phyloP scores from a whole-genome alignment of 2,329 filamentous ascomycete genomes.

The Aspergillus spinulosporus region DNA sequence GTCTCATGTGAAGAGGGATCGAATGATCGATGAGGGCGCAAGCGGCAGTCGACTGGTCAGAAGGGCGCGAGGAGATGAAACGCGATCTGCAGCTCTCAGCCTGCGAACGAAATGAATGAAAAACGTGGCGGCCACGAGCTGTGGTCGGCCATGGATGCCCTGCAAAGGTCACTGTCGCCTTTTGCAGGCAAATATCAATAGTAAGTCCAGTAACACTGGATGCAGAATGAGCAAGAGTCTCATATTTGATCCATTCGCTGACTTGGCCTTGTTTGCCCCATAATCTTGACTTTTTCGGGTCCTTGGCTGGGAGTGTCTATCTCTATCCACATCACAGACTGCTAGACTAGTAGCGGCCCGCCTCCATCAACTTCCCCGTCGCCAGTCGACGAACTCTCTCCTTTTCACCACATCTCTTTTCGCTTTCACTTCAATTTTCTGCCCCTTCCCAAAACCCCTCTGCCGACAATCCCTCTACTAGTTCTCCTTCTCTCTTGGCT shows the following conservation, averaged over 20 bases:
- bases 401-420: slow-evolving; percentile 9
- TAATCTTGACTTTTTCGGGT: background rate
- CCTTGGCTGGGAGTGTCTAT: background rate
- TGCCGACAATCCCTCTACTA: background rate
- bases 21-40: background rate
- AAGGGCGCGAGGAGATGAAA: slow-evolving; percentile 6
- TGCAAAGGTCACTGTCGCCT: background rate
- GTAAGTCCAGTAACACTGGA: too few relatives aligned
- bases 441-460: background rate
- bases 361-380: slow-evolving; percentile 4
- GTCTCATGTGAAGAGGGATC: background rate
- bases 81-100: slow-evolving; percentile 14
- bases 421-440: background rate
- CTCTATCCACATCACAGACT: slow-evolving; percentile 1
- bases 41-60: slow-evolving; percentile 2
- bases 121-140: slow-evolving; percentile 40
- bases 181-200: background rate
- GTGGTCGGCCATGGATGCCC: background rate
- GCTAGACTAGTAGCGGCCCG: slow-evolving; percentile 8
- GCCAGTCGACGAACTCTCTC: slow-evolving; percentile 5
- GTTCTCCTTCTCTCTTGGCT: background rate
- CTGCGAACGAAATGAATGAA: slow-evolving; percentile 13
- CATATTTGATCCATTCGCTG: background rate
- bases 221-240: background rate
- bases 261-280: background rate